These are phyloP conservation scores for Coemansia erecta DNA, from an alignment of 192 early-diverging fungal genomes.

Conservation along the genomic window DNA sequence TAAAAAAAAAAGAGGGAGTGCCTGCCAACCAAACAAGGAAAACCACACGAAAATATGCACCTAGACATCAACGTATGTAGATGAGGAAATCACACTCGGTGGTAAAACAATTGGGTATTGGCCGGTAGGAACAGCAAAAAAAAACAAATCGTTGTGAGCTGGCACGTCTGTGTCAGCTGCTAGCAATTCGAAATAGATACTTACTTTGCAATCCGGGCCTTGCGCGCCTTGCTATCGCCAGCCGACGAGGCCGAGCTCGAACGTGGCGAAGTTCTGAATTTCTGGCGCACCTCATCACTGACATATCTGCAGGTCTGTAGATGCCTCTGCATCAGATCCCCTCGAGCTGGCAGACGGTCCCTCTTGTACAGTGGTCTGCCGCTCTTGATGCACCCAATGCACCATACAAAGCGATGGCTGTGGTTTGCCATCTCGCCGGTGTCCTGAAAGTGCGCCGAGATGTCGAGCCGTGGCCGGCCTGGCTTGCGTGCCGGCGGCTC, in stretches of 20 bases:
- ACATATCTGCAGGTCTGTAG: constrained; percentile 44
- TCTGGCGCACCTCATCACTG: constrained; percentile 33
- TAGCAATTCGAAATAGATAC: not conserved
- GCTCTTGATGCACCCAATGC: constrained; percentile 53
- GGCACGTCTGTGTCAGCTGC: no score
- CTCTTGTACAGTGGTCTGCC: constrained; percentile 39
- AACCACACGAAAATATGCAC: no score
- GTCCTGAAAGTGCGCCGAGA: constrained; percentile 54
- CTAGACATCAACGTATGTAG: no score
- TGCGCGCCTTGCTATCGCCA: constrained; percentile 31
- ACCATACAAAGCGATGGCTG: constrained; percentile 54
- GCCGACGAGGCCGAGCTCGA: constrained; percentile 49
- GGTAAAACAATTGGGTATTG: no score
- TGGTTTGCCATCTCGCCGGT: constrained; percentile 57
- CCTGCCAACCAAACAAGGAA: no score
- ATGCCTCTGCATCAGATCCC: constrained; percentile 53
- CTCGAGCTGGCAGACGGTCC: constrained; percentile 49
- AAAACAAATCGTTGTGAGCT: no score
- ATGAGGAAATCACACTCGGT: no score
- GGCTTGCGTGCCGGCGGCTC: constrained; percentile 52
- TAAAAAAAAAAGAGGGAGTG: no score
- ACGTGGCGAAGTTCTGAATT: constrained; percentile 34
- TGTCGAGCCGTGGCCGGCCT: constrained; percentile 51
- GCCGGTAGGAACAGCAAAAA: no score
- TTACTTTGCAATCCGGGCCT: constrained; percentile 45